Base-by-base conservation (phyloP, 2,329 filamentous ascomycete genomes). In the Aureobasidium sp. region DNA sequence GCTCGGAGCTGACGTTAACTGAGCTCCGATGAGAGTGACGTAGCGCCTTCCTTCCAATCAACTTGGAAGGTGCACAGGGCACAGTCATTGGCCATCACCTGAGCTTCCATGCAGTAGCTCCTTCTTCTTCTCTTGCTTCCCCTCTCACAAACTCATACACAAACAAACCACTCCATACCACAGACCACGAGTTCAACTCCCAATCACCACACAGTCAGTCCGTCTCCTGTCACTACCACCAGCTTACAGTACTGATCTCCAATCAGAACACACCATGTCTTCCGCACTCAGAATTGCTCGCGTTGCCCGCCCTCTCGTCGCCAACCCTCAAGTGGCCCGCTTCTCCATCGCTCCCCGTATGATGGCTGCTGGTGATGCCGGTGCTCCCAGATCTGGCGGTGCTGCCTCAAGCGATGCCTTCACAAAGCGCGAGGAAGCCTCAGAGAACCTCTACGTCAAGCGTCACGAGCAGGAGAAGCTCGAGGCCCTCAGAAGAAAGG, bases 391-490 rank as follows among this genome's bases (percentile, higher is more conserved):
- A 65, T 67, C 76, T 15, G 74, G 72, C 37, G 78, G 78, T 47
- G 60, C 66, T 39, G 72, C 73, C 8, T 66, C 69, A 68, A 96
- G 93, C 70, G 93, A 99, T 74, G 86, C 90, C 62, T 99, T 97
- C 84, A 90, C 87, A 79, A 88, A 88, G 79, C 91, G 94, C 70
- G 94, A 99, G 79, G 84, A 87, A 74, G 93, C 93, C 68, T 83
- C 80, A 74, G 94, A 97, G 80, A 87, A 91, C 75, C 84, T 85
- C 69, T 90, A 89, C 78, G 91, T 99, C 78, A 85, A 86, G 71
- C 81, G 89, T 80, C 89, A 91, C 74, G 94, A 97, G 84, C 85
- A 86, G 79, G 87, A 92, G 80, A 97, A 96, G 90, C 69, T 74
- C 26, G 70, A 69, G 59, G 66, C 67, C 44, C 65, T 74, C 55